Conservation (phyloP, 345 rosid species). For the Anacardium occidentale region DNA sequence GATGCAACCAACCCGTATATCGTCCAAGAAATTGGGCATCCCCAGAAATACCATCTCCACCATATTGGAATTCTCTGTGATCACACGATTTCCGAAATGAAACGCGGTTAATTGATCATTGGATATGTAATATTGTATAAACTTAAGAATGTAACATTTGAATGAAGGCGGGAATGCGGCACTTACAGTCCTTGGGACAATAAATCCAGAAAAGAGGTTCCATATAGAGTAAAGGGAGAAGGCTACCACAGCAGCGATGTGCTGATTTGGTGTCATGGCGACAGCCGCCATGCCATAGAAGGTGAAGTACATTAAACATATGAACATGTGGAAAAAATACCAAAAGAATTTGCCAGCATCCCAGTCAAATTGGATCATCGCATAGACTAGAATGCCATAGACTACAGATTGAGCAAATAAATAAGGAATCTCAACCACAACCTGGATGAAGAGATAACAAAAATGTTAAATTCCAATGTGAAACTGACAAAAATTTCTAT, state of each 20-base stretch:
- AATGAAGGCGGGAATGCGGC: not conserved
- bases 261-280: conserved; percentile 38
- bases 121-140: not conserved
- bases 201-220: conserved; percentile 40
- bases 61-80: conserved; percentile 55
- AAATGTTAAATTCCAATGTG: no score
- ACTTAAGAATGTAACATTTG: not conserved
- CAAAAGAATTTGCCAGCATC: conserved; percentile 29
- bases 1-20: conserved; percentile 50
- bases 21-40: conserved; percentile 51
- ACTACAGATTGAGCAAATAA: no score
- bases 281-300: conserved; percentile 43
- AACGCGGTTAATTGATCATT: not conserved
- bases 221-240: conserved; percentile 31
- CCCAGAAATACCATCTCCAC: conserved; percentile 77
- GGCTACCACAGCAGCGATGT: conserved; percentile 32
- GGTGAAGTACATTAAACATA: conserved; percentile 46
- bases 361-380: conserved; percentile 11
- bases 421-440: no score
- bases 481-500: no score
- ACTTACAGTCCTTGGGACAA: conserved; percentile 36
- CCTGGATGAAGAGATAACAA: no score
- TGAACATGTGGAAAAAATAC: conserved; percentile 38
- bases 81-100: not conserved
- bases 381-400: no score